phyloP scores from a whole-genome alignment of 345 rosid genomes.

The Combretum micranthum region DNA sequence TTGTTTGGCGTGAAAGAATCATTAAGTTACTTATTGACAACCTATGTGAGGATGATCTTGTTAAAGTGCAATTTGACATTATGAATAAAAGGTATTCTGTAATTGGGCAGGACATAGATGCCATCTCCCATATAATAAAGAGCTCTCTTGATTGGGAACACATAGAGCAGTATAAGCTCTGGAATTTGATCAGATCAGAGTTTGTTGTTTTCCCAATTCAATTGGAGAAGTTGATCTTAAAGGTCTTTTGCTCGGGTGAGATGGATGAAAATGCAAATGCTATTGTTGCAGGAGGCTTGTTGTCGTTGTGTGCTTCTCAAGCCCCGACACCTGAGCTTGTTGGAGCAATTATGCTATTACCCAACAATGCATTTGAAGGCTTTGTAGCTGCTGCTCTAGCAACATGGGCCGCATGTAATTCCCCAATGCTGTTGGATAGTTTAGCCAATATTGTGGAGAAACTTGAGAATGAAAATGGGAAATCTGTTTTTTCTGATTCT shows the following conservation, averaged over 20 bases:
- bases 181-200: conserved; percentile 49
- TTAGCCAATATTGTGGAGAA: conserved; percentile 32
- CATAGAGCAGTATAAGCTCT: conserved; percentile 43
- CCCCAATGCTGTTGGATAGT: conserved; percentile 38
- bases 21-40: conserved; percentile 28
- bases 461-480: conserved; percentile 13
- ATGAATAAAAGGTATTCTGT: conserved; percentile 31
- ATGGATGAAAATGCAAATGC: conserved; percentile 30
- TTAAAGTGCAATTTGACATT: conserved; percentile 35
- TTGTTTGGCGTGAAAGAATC: conserved; percentile 16
- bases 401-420: conserved; percentile 34
- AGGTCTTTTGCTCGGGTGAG: conserved; percentile 26
- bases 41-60: conserved; percentile 37
- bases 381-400: conserved; percentile 37
- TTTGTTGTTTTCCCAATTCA: conserved; percentile 28
- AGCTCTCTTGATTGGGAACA: conserved; percentile 34
- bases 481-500: conserved; percentile 8
- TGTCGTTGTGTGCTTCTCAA: conserved; percentile 27
- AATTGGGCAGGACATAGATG: conserved; percentile 31
- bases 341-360: conserved; percentile 34
- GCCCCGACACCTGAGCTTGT: conserved; percentile 45
- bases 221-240: conserved; percentile 38
- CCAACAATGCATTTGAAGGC: conserved; percentile 30
- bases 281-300: conserved; percentile 41
- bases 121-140: conserved; percentile 25